Evolutionary conservation across 2,329 filamentous ascomycete genomes (phyloP).

Genomic region (Didymella pinodella): DNA sequence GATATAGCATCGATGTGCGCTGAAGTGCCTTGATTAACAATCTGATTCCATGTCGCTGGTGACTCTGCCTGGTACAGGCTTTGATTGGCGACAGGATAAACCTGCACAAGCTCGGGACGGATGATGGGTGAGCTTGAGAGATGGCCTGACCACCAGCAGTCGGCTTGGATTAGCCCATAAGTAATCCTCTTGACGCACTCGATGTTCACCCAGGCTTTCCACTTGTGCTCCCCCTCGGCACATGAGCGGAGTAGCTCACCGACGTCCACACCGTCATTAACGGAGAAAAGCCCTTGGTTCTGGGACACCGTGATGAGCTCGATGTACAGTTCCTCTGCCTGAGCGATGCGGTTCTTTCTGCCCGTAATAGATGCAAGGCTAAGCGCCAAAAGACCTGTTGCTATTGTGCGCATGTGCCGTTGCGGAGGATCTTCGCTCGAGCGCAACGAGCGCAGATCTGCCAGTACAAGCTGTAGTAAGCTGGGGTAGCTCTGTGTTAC

Average conservation of each 20-base stretch:
- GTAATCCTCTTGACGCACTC: conserved; percentile 62
- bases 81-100: conserved; percentile 57
- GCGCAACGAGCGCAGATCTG: conserved; percentile 55
- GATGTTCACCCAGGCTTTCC: conserved; percentile 62
- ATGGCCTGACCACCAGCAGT: conserved; percentile 60
- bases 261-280: conserved; percentile 51
- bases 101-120: conserved; percentile 56
- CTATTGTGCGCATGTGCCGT: conserved; percentile 57
- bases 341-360: conserved; percentile 54
- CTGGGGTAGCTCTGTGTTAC: conserved; percentile 56
- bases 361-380: conserved; percentile 60
- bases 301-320: conserved; percentile 60
- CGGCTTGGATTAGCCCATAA: conserved; percentile 56
- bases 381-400: conserved; percentile 58
- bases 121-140: conserved; percentile 58
- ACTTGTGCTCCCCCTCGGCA: conserved; percentile 56
- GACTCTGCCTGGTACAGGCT: conserved; percentile 55
- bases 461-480: conserved; percentile 52
- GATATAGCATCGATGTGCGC: conserved; percentile 46
- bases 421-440: conserved; percentile 52
- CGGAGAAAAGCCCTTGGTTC: conserved; percentile 60
- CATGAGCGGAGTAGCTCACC: conserved; percentile 55
- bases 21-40: conserved; percentile 40
- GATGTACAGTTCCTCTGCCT: conserved; percentile 60
- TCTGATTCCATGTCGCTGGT: conserved; percentile 43